Base-by-base conservation (phyloP, 2,329 filamentous ascomycete genomes). In the Didymella exigua region DNA sequence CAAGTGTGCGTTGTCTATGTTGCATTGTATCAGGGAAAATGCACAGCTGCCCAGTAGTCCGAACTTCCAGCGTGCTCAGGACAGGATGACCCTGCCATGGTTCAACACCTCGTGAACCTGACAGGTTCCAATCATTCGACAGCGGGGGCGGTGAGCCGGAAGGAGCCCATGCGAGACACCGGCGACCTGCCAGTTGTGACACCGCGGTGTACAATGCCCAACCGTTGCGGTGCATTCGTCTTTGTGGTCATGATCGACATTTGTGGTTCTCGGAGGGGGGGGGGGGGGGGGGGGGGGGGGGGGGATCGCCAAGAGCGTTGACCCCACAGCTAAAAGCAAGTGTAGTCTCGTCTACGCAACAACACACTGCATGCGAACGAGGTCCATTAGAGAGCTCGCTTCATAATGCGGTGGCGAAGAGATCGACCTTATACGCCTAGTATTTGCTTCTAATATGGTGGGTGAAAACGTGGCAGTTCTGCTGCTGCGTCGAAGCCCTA, bases 371-470 rank as follows among this genome's bases (percentile, higher is more conserved):
- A 44, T 33, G 21, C 49, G 34, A 34, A 26, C 30, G 48, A 42
- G 37, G 27, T 36, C 40, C 44, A 27, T 58, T 33, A 33, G 51
- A 54, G 38, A 31, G 23, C 14, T 26, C 34, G 36, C 27, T 27
- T 31, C 43, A 48, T 18, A 19, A 37, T 41, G 42, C 56, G 53
- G 66, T 68, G 66, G 66, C 66, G 48, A 68, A 63, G 56, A 60
- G 64, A 67, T 68, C 66, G 62, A 58, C 61, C 61, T 68, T 64
- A 58, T 53, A 57, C 57, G 40, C 54, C 43, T 43, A 40, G 42
- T 56, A 16, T 42, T 59, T 53, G 41, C 38, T 38, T 53, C 38
- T 44, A 34, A 48, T 45, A 29, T 29, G 37, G 24, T 41, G 31
- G 44, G 23, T 45, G 40, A 34, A 58, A 60, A 67, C 64, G 66